phyloP scores from a whole-genome alignment of 169 alveolate genomes.

The Miamiensis avidus region DNA sequence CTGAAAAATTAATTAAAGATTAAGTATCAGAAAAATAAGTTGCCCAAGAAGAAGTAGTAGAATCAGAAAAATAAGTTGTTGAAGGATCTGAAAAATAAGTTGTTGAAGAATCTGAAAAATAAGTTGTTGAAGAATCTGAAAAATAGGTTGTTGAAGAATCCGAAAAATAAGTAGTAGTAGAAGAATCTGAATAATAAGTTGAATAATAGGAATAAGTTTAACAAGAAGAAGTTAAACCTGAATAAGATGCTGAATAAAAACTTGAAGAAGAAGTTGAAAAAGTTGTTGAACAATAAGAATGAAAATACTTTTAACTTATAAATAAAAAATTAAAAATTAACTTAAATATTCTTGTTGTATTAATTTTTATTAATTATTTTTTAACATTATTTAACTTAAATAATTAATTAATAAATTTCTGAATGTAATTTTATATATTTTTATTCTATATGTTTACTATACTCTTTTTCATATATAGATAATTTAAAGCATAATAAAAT shows the following conservation, averaged over 20 bases:
- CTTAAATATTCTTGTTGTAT: too few relatives aligned
- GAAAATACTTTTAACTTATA: too few relatives aligned
- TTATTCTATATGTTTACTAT: too few relatives aligned
- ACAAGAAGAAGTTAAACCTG: not conserved
- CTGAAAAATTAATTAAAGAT: constrained; percentile 2
- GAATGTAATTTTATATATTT: too few relatives aligned
- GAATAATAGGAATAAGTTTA: not conserved
- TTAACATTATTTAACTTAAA: too few relatives aligned
- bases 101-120: not conserved
- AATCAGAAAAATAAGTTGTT: not conserved
- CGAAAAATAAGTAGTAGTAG: not conserved
- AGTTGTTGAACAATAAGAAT: too few relatives aligned
- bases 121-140: constrained; percentile 1
- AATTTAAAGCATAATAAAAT: too few relatives aligned
- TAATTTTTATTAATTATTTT: too few relatives aligned
- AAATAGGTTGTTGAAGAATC: not conserved
- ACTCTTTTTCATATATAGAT: too few relatives aligned
- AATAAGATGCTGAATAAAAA: not conserved
- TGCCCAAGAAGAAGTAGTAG: not conserved
- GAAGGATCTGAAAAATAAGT: not conserved
- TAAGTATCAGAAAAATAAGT: constrained; percentile 1
- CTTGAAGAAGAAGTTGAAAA: not conserved
- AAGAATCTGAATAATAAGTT: not conserved
- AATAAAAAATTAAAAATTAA: too few relatives aligned
- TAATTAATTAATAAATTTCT: too few relatives aligned